These are phyloP conservation scores for Arthrobotrys iridis DNA, from an alignment of 2,329 filamentous ascomycete genomes.

Conservation along the genomic window DNA sequence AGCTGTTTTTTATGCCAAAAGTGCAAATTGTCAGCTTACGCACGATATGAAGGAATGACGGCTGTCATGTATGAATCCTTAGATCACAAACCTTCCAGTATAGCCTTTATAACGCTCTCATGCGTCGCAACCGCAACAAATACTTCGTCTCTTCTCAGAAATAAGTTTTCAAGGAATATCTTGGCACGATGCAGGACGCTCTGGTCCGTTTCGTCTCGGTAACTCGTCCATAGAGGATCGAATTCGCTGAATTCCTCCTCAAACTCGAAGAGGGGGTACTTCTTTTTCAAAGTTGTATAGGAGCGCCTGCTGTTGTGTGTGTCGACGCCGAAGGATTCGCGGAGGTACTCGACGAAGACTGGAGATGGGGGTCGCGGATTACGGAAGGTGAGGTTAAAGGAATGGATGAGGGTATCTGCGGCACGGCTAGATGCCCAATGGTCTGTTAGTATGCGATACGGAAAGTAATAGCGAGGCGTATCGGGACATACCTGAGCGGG, in stretches of 20 bases:
- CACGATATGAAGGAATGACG: neutral
- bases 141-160: constrained; percentile 31
- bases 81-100: constrained; percentile 29
- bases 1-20: constrained; percentile 32
- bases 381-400: constrained; percentile 39
- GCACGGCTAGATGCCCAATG: constrained; percentile 23
- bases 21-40: constrained; percentile 19
- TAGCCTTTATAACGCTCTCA: constrained; percentile 42
- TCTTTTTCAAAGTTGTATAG: constrained; percentile 44
- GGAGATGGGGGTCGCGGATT: constrained; percentile 37
- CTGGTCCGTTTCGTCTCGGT: constrained; percentile 41
- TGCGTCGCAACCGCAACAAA: constrained; percentile 45
- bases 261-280: constrained; percentile 45
- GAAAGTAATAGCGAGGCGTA: neutral
- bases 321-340: constrained; percentile 52
- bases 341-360: constrained; percentile 47
- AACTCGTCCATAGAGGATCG: constrained; percentile 43
- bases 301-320: constrained; percentile 47
- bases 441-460: neutral
- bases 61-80: neutral
- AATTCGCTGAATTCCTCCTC: constrained; percentile 50
- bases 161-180: constrained; percentile 49
- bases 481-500: constrained; percentile 36
- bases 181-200: constrained; percentile 45
- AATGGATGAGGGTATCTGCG: constrained; percentile 43